phyloP scores from a whole-genome alignment of 805 yeast species.

The Clavispora santaluciae region DNA sequence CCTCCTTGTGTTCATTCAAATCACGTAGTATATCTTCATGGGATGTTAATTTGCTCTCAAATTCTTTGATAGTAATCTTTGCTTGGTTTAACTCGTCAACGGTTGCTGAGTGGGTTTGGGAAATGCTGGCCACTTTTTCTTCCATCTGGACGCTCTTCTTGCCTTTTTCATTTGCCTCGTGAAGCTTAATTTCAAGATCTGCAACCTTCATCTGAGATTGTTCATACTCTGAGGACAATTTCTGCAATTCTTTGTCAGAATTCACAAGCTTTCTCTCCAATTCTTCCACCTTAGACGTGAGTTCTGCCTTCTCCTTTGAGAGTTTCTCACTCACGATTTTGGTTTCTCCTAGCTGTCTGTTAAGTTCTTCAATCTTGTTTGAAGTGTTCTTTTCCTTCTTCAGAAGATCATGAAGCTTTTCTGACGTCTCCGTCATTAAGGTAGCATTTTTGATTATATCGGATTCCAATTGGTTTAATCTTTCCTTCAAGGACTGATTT shows the following conservation, averaged over 20 bases:
- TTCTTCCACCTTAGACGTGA: constrained; percentile 13
- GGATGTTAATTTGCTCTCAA: neutral
- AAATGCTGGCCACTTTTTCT: neutral
- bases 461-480: constrained; percentile 28
- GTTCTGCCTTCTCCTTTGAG: constrained; percentile 25
- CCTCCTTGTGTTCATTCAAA: constrained; percentile 9
- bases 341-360: constrained; percentile 25
- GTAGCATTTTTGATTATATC: constrained; percentile 25
- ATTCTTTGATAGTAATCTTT: neutral
- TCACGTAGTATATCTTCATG: constrained; percentile 10
- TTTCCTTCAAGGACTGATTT: constrained; percentile 37
- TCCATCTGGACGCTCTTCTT: constrained; percentile 1
- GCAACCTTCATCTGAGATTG: neutral
- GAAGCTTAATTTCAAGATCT: neutral
- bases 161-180: constrained; percentile 15
- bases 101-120: neutral
- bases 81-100: constrained; percentile 1
- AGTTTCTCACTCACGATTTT: constrained; percentile 28
- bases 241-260: neutral
- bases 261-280: neutral
- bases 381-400: constrained; percentile 31
- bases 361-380: constrained; percentile 25
- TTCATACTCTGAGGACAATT: neutral
- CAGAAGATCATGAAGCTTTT: constrained; percentile 35
- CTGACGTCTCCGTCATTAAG: constrained; percentile 43